A percentile compares a stretch with the other conserved stretches of the same genome.
phyloP scores from a whole-genome alignment of 2,329 filamentous ascomycete genomes.

The Monosporascus sp. region DNA sequence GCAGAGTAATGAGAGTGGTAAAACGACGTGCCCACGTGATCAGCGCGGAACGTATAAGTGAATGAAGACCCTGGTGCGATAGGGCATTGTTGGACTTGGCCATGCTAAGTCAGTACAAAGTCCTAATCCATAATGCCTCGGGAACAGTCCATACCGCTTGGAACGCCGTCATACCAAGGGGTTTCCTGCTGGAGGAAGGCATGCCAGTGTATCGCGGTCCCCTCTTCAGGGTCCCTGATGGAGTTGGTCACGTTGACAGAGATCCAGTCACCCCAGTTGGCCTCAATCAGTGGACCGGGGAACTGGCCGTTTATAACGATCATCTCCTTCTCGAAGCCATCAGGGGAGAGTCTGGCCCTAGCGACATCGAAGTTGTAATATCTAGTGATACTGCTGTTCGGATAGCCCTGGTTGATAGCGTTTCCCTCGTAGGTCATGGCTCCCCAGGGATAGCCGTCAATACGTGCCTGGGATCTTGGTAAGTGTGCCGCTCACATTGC shows the following conservation, averaged over 20 bases:
- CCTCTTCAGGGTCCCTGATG: slow-evolving; percentile 32
- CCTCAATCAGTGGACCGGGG: slow-evolving; percentile 48
- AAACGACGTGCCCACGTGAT: slow-evolving; percentile 23
- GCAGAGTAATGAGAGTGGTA: slow-evolving; percentile 32
- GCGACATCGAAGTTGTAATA: slow-evolving; percentile 27
- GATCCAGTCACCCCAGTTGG: slow-evolving; percentile 36
- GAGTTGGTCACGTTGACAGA: slow-evolving; percentile 57
- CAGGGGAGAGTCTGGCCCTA: slow-evolving; percentile 34
- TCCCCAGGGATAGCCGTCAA: no score
- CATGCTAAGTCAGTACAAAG: no score
- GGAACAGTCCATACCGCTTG: neutral
- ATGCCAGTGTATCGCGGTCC: slow-evolving; percentile 15
- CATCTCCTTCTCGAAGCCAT: slow-evolving; percentile 41
- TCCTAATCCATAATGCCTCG: no score
- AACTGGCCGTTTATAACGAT: slow-evolving; percentile 48
- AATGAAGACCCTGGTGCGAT: slow-evolving; percentile 11
- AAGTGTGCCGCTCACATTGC: no score
- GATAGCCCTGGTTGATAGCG: no score
- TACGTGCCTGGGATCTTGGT: no score
- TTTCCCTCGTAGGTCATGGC: no score
- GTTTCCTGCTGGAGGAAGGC: slow-evolving; percentile 12
- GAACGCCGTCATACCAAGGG: slow-evolving; percentile 19
- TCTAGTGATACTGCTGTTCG: slow-evolving; percentile 2
- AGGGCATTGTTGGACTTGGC: slow-evolving; percentile 8
- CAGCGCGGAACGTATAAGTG: slow-evolving; percentile 14